Evolutionary conservation across 306 rosid species (phyloP), one percentile per base, ranked within the genome.

Genomic region (Aeschynomene evenia): DNA sequence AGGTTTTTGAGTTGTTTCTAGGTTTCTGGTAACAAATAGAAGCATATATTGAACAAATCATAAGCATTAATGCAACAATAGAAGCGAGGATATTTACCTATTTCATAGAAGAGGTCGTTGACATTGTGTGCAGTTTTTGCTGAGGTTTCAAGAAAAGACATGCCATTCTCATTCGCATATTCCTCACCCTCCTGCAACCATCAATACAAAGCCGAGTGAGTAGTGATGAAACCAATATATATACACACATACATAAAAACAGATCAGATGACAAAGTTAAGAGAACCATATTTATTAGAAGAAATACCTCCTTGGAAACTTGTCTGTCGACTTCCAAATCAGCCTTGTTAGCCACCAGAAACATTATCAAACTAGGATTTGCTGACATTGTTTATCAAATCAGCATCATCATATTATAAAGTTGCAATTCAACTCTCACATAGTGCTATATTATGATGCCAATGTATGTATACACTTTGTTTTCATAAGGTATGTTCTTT

Each of bases 51-150:
- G 16, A 40, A 0, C 6, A 15, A 40, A 9, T 33, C 4, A 61
- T 4, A 43, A 4, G 21, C 7, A 4, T 50, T 62, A 51, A 4
- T 57, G 66, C 42, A 42, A 15, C 31, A 19, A n/a, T 39, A 51
- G 33, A 50, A 69, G 20, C 24, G 31, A 75, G 10, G 50, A 54
- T 24, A 16, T 42, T 55, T 86, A 91, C 96, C 97, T 86, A 91
- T 88, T 76, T 86, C 97, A 79, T 91, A 88, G 69, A 91, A 91
- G 71, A 88, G 97, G 80, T 91, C 97, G 5, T 83, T 91, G 71
- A 91, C 89, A 80, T 91, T 91, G 67, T 88, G 93, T 48, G 97
- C 91, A 2, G 92, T 79, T 85, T 91, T 91, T 20, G 96, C 97
- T 68, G 97, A 91, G 40, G 97, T 86, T 88, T 91, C 97, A 14